A percentile compares a stretch with the other conserved stretches of the same genome.
phyloP scores from a whole-genome alignment of 1,284 basidiomycete species.

The Apiotrichum laibachii region DNA sequence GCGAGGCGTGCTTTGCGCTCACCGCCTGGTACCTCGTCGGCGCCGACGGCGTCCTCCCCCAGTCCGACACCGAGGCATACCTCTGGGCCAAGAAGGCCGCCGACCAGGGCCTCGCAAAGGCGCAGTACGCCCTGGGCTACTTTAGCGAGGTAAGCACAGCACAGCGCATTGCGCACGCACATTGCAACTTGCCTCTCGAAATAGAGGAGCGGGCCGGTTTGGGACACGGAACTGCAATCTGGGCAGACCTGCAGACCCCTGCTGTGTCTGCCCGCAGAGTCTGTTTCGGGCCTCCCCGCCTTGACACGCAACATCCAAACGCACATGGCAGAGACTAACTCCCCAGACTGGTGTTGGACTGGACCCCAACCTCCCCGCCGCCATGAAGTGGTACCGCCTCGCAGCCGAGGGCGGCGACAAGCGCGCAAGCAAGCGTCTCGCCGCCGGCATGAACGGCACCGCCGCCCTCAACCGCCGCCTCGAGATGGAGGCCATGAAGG shows the following conservation, averaged over 20 bases:
- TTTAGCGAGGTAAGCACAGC: conserved; percentile 71
- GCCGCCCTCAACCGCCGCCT: conserved; percentile 42
- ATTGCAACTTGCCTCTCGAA: too few relatives aligned
- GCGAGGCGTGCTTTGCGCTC: conserved; percentile 94
- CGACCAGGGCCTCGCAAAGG: conserved; percentile 82
- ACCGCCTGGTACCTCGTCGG: conserved; percentile 99
- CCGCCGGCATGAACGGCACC: conserved; percentile 27
- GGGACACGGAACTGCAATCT: too few relatives aligned
- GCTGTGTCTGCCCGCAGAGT: too few relatives aligned
- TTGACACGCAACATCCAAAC: background rate
- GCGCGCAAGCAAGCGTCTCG: conserved; percentile 79
- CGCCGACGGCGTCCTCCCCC: conserved; percentile 92
- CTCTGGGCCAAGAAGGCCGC: conserved; percentile 90
- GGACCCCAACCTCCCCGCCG: conserved; percentile 63
- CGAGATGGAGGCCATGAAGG: conserved; percentile 48
- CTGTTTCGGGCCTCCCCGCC: too few relatives aligned
- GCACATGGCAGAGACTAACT: background rate
- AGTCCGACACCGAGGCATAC: conserved; percentile 96
- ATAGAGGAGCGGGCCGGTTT: too few relatives aligned
- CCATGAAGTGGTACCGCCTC: conserved; percentile 78
- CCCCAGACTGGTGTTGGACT: conserved; percentile 75
- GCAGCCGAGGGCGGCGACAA: conserved; percentile 94
- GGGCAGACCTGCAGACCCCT: too few relatives aligned
- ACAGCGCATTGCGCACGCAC: too few relatives aligned
- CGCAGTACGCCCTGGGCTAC: conserved; percentile 96